phyloP scores from a whole-genome alignment of 176 grass and related monocot species.

The Musa schizocarpa region DNA sequence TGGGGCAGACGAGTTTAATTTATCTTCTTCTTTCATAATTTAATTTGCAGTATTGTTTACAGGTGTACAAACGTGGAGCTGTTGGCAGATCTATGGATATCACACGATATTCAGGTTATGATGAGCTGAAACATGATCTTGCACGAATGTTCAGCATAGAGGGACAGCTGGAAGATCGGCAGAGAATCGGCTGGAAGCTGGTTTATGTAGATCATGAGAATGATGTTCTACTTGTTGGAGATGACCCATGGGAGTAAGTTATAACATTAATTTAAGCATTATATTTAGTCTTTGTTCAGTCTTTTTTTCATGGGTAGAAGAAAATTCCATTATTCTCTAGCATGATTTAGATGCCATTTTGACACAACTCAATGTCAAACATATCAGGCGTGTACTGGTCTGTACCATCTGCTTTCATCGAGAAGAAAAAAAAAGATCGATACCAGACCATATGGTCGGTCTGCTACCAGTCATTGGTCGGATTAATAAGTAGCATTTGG shows the following conservation, averaged over 20 bases:
- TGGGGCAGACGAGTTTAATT: too few species aligned
- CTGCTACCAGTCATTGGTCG: too few species aligned
- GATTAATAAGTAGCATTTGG: too few species aligned
- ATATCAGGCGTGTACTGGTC: too few species aligned
- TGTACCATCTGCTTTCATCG: too few species aligned
- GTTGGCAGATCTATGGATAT: constrained; percentile 96
- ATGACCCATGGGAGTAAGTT: constrained; percentile 99
- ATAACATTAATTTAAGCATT: neutral
- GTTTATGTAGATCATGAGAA: constrained; percentile 95
- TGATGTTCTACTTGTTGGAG: constrained; percentile 84
- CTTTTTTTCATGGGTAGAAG: neutral
- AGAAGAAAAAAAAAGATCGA: too few species aligned
- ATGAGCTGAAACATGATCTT: constrained; percentile 82
- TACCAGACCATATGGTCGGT: too few species aligned
- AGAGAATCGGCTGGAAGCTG: constrained; percentile 94
- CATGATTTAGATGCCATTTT: too few species aligned
- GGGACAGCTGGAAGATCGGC: constrained; percentile 85
- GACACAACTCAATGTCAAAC: too few species aligned
- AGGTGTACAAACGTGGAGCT: constrained; percentile 98
- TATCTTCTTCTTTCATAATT: constrained; percentile 6
- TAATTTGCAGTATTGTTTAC: neutral
- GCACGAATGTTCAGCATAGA: constrained; percentile 99
- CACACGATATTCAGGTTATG: constrained; percentile 69
- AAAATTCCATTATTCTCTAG: neutral
- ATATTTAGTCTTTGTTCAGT: neutral